Base-by-base conservation (phyloP, 306 rosid genomes). In the Castanopsis chinensis region DNA sequence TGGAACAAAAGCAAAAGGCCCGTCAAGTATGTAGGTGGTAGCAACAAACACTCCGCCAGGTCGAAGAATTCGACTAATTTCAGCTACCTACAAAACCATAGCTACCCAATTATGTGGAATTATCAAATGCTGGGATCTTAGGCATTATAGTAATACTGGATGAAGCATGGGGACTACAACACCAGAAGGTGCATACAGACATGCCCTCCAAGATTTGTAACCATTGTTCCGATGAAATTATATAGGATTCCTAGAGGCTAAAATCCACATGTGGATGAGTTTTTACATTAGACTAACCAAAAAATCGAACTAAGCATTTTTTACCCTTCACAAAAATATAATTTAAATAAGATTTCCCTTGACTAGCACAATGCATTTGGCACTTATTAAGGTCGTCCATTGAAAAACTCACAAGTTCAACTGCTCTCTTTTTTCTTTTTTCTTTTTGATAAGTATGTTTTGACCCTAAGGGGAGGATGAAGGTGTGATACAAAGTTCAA, bases 1-100 rank as follows among this genome's bases (percentile, higher is more conserved):
- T 61, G 97, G 99, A 74, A 92, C 28, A 78, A 69, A 56, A 43
- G 85, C 37, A 68, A 81, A 90, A 56, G 88, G 92, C 13, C 97
- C 97, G 7, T 94, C 99, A 14, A 85, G 75, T 85, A 92, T 80
- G 84, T 57, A 84, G 74, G 98, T 95, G 68, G 93, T 89, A 28
- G 98, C 96, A 61, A 95, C 94, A 82, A 95, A 91, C 73, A 95
- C 94, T 64, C 99, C 97, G 79, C 97, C 97, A 21, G 97, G 97
- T 83, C 95, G 87, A 73, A 92, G 82, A 64, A 92, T 88, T 60
- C 94, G 89, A 82, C 97, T 91, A 83, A 92, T 91, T 82, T 92
- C 99, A 69, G 97, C 95, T 51, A 94, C 95, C 97, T 94, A 84
- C 76, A 85, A 86, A 60, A 79, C 49, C 65, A 68, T 43, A 64